phyloP scores from a whole-genome alignment of 129 eudicot species.

The Smallanthus sonchifolius region DNA sequence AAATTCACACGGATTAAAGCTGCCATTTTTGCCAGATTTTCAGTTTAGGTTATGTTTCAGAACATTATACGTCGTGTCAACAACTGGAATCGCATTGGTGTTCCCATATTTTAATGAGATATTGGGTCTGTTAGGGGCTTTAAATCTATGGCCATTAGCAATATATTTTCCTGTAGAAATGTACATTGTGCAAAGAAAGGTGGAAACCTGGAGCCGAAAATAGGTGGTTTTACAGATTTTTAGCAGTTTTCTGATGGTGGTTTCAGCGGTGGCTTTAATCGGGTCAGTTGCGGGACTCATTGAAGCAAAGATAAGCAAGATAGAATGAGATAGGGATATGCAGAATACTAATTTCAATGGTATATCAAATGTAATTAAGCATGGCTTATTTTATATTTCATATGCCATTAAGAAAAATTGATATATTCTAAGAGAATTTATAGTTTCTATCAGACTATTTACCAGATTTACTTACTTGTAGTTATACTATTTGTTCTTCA shows the following conservation, averaged over 20 bases:
- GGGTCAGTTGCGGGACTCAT: constrained; percentile 67
- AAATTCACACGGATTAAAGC: constrained; percentile 25
- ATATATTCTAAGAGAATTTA: constrained; percentile 3
- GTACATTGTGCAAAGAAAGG: constrained; percentile 54
- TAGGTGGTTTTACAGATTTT: constrained; percentile 50
- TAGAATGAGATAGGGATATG: background rate
- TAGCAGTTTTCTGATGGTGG: constrained; percentile 47
- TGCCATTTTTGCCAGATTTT: constrained; percentile 49
- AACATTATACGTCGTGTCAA: constrained; percentile 54
- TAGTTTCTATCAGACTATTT: constrained; percentile 17
- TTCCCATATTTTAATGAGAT: constrained; percentile 82
- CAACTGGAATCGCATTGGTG: constrained; percentile 55
- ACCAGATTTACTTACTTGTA: constrained; percentile 22
- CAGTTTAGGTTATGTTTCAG: constrained; percentile 56
- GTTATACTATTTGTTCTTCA: constrained; percentile 20
- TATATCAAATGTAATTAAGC: constrained; percentile 3
- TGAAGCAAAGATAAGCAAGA: constrained; percentile 36
- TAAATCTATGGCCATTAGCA: constrained; percentile 71
- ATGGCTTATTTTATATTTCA: constrained; percentile 24
- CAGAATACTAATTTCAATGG: background rate
- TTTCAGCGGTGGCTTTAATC: constrained; percentile 43
- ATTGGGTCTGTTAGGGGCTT: constrained; percentile 70
- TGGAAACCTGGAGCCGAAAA: constrained; percentile 55
- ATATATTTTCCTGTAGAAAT: constrained; percentile 69
- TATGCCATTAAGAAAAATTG: constrained; percentile 18